phyloP scores from a whole-genome alignment of 306 rosid species.

The Vicia villosa region DNA sequence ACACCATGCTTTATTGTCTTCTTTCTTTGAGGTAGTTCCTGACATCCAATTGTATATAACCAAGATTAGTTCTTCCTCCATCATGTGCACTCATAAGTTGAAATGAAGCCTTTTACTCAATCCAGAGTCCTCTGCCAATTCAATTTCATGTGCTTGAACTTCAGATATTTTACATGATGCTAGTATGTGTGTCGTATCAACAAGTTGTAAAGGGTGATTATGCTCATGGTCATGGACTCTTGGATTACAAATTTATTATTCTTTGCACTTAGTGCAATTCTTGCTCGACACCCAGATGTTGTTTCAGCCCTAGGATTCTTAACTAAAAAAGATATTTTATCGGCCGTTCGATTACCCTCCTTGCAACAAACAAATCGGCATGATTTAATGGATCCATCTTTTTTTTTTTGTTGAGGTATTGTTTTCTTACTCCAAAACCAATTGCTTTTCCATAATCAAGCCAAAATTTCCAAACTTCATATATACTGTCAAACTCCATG shows the following conservation, averaged over 20 bases:
- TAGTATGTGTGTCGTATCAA: neutral
- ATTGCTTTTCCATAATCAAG: too few relatives aligned
- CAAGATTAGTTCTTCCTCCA: neutral
- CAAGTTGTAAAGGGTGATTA: neutral
- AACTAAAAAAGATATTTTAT: too few relatives aligned
- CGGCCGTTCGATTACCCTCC: too few relatives aligned
- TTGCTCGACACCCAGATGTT: neutral
- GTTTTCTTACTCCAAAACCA: too few relatives aligned
- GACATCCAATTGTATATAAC: neutral
- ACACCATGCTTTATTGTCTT: neutral
- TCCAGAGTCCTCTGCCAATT: neutral
- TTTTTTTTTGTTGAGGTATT: too few relatives aligned
- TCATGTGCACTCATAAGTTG: neutral
- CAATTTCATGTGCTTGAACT: neutral
- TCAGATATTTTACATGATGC: neutral
- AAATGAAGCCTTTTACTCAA: neutral
- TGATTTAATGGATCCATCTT: too few relatives aligned
- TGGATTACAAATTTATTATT: neutral
- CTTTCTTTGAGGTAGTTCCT: neutral
- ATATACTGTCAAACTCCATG: too few relatives aligned
- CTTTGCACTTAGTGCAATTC: neutral
- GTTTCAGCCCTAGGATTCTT: too few relatives aligned
- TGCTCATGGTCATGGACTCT: neutral
- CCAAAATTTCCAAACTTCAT: too few relatives aligned
- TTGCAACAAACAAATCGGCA: too few relatives aligned